These are phyloP conservation scores for Phyllosticta citribraziliensis DNA, from an alignment of 2,329 filamentous ascomycete species.

Conservation along the genomic window DNA sequence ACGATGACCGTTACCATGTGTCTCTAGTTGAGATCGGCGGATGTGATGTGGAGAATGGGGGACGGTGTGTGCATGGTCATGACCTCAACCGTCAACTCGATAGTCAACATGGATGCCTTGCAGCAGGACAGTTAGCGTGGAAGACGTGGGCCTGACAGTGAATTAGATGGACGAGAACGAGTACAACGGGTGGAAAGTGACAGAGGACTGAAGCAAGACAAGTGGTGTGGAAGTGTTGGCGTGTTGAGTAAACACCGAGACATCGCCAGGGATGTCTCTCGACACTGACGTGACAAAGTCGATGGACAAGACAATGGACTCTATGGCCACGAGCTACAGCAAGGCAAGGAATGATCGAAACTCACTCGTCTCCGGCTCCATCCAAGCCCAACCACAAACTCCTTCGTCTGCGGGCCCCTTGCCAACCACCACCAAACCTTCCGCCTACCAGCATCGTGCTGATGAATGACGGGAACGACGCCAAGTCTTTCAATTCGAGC, in stretches of 20 bases:
- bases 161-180: no score
- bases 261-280: not conserved
- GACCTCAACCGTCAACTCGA: no score
- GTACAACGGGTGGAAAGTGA: not conserved
- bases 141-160: no score
- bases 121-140: no score
- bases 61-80: no score
- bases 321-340: not conserved
- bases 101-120: no score
- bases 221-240: not conserved
- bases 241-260: not conserved
- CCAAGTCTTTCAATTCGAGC: not conserved
- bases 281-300: not conserved
- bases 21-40: no score
- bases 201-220: not conserved
- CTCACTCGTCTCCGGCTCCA: not conserved
- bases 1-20: no score
- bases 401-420: not conserved
- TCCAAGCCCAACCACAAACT: not conserved
- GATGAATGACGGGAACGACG: not conserved
- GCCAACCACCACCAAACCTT: not conserved
- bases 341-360: not conserved
- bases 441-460: not conserved
- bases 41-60: no score
- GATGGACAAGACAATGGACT: not conserved